Base-by-base conservation (phyloP, 495 filamentous ascomycete species). In the Cenococcum geophilum region DNA sequence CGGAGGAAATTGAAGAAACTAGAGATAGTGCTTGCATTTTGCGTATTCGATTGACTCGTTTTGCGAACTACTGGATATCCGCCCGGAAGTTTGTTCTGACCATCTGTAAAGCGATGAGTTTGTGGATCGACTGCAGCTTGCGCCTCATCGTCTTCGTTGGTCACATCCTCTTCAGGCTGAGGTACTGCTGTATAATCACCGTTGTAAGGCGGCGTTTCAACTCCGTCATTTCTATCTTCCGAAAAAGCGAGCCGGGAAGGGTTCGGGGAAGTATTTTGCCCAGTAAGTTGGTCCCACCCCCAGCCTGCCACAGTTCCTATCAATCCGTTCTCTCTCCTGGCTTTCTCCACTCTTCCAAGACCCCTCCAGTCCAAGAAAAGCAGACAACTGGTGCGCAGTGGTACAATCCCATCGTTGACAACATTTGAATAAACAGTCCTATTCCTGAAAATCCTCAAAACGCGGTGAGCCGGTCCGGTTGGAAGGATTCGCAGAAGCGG, bases 331-430 rank as follows among this genome's bases (percentile, higher is more conserved):
- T 92, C 93, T 72, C 95, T 79, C 45, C 95, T 80, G 9, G 93
- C 92, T 72, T 98, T 98, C 65, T 97, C 90, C 5, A 97, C 93
- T 23, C 89, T 84, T 22, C 87, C 92, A 8, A 98, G 78, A 0
- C 93, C 93, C 73, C 89, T 87, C 93, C 93, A 98, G 71, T 98
- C 93, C 6, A 98, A 80, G 67, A 97, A 98, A n/a, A 97, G 78
- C 16, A 98, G 77, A 72, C 92, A 97, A 54, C 95, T 97, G 12
- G 93, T 98, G 11, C 95, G 82, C 40, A 97, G 72, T 1, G 93
- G 93, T 6, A 98, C 93, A 70, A 98, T 97, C 2, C 93, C 93
- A 75, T 98, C 93, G 74, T 98, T 98, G 47, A 98, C 95, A 27
- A 97, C 91, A 68, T 98, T 98, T 1, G 92, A 95, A 71, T 98